These are phyloP conservation scores for Cercospora nicotianae DNA, from an alignment of 2,329 filamentous ascomycete species.

Conservation along the genomic window DNA sequence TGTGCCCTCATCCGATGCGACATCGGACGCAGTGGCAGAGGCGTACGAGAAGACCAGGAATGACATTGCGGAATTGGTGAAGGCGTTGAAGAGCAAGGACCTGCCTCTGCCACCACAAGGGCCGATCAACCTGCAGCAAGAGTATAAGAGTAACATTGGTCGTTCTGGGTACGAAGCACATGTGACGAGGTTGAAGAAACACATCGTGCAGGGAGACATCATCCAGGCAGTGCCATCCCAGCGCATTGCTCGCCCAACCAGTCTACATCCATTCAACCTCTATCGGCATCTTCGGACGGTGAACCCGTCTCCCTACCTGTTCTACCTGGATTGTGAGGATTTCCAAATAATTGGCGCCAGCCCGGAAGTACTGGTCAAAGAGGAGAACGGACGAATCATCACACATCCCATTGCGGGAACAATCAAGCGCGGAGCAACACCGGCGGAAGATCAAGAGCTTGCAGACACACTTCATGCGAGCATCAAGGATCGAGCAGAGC, in stretches of 20 bases:
- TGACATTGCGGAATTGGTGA: constrained; percentile 66
- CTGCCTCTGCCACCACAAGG: constrained; percentile 67
- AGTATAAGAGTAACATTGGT: constrained; percentile 91
- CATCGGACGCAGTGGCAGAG: constrained; percentile 55
- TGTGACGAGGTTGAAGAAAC: constrained; percentile 80
- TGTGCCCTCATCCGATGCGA: constrained; percentile 52
- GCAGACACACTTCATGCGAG: constrained; percentile 74
- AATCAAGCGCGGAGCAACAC: constrained; percentile 78
- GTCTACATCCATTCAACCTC: constrained; percentile 94
- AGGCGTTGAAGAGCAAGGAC: constrained; percentile 70
- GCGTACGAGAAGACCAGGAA: constrained; percentile 69
- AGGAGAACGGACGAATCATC: constrained; percentile 79
- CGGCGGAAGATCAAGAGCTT: constrained; percentile 77
- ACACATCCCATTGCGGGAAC: constrained; percentile 97
- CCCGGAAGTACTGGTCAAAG: constrained; percentile 91
- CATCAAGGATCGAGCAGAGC: constrained; percentile 88
- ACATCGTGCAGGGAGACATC: constrained; percentile 89
- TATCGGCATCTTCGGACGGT: constrained; percentile 95
- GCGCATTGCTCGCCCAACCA: constrained; percentile 83
- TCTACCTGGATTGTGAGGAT: constrained; percentile 87
- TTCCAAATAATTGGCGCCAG: constrained; percentile 96
- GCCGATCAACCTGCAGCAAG: constrained; percentile 69
- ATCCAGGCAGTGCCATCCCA: constrained; percentile 97
- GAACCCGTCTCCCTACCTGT: constrained; percentile 95
- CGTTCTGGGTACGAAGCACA: constrained; percentile 86